phyloP scores from a whole-genome alignment of 2,329 filamentous ascomycete species.

The Ascochyta viciae-villosae region DNA sequence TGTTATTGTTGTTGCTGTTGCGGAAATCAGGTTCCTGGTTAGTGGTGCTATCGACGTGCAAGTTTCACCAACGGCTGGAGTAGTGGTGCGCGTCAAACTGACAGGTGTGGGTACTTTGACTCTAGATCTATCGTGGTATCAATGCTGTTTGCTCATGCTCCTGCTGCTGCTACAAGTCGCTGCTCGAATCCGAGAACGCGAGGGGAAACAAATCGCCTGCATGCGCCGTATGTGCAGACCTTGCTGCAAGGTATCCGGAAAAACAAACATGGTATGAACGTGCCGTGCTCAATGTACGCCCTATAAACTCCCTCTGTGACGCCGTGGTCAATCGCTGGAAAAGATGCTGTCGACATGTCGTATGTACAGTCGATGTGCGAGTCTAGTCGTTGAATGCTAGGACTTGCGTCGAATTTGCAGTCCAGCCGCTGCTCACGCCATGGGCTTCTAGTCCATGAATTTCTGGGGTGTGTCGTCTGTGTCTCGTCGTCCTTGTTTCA shows the following conservation, averaged over 20 bases:
- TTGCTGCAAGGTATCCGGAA: conserved; percentile 3
- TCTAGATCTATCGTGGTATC: conserved; percentile 9
- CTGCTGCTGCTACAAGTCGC: background rate
- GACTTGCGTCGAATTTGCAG: background rate
- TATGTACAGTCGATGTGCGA: conserved; percentile 8
- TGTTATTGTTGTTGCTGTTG: too few species aligned
- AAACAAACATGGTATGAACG: background rate
- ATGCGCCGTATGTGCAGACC: conserved; percentile 10
- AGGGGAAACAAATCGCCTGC: background rate
- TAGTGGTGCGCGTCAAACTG: background rate
- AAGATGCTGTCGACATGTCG: conserved; percentile 7
- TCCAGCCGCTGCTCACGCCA: background rate
- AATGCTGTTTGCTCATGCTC: conserved; percentile 4
- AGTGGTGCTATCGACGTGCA: background rate
- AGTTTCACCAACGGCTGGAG: background rate
- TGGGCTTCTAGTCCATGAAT: conserved; percentile 15
- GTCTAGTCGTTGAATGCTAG: conserved; percentile 8
- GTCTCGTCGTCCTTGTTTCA: conserved; percentile 38
- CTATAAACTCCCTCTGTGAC: background rate
- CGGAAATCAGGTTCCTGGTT: too few species aligned
- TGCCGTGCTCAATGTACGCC: background rate
- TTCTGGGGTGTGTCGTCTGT: conserved; percentile 16
- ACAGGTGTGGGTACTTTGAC: conserved; percentile 5
- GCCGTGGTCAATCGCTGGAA: background rate
- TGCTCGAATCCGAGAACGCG: background rate